phyloP scores from a whole-genome alignment of 176 grass and related monocot genomes.

The sorghum (Sorghum bicolor) region DNA sequence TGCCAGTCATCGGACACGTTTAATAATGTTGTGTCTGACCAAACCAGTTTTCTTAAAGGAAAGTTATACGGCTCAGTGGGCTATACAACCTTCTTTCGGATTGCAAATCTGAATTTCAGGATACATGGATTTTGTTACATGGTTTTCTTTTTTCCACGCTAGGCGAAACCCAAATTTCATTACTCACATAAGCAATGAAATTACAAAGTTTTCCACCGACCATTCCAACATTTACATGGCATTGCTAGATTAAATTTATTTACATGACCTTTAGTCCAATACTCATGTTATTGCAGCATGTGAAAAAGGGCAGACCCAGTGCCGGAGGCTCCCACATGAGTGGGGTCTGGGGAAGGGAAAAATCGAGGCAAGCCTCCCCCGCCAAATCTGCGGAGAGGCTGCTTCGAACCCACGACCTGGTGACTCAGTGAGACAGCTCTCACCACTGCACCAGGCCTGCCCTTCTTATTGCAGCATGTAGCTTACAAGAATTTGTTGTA shows the following conservation, averaged over 20 bases:
- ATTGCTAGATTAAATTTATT: not conserved
- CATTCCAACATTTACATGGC: not conserved
- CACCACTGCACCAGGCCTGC: too few relatives aligned
- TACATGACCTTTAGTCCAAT: not conserved
- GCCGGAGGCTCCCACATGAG: too few relatives aligned
- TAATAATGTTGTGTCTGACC: not conserved
- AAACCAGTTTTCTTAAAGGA: not conserved
- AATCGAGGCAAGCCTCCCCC: too few relatives aligned
- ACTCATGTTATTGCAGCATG: not conserved
- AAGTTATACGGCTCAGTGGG: not conserved
- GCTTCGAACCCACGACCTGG: too few relatives aligned
- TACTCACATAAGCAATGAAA: not conserved
- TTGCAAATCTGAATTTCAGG: not conserved
- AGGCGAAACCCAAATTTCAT: not conserved
- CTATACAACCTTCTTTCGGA: not conserved
- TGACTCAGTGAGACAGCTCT: too few relatives aligned
- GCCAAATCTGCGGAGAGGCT: too few relatives aligned
- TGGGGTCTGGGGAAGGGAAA: too few relatives aligned
- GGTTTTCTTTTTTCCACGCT: not conserved
- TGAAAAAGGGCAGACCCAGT: too few relatives aligned
- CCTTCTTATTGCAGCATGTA: too few relatives aligned
- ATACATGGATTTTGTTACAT: not conserved
- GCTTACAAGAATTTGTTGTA: too few relatives aligned
- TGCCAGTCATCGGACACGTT: not conserved
- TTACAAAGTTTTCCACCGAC: not conserved